phyloP scores from a whole-genome alignment of 176 grass and related monocot genomes.

The Cenchrus purpureus region DNA sequence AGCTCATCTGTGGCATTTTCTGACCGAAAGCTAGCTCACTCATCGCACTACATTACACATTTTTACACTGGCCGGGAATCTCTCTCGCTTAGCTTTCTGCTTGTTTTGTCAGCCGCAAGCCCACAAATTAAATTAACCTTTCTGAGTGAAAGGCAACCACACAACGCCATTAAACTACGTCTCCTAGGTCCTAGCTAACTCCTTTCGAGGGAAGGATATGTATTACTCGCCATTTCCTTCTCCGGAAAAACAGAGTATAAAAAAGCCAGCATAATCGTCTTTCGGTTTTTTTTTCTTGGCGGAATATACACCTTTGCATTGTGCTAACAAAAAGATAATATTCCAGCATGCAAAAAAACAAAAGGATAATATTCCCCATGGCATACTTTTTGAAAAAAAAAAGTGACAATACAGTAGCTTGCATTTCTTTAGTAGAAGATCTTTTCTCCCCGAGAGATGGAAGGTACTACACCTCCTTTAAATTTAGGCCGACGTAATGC shows the following conservation, averaged over 20 bases:
- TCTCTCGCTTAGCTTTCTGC: background rate
- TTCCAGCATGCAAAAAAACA: no score
- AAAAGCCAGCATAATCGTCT: background rate
- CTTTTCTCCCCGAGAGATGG: background rate
- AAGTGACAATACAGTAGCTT: background rate
- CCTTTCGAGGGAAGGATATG: no score
- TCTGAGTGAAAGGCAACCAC: background rate
- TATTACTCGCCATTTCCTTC: background rate
- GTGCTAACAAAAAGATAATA: background rate
- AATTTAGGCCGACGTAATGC: background rate
- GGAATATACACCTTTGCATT: background rate
- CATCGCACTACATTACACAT: background rate
- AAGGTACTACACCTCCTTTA: background rate
- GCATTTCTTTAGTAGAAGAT: background rate
- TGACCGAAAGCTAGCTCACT: constrained; percentile 33
- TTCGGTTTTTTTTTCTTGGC: background rate
- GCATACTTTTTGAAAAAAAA: no score
- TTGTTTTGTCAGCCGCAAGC: background rate
- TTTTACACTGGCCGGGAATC: background rate
- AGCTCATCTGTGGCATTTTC: constrained; percentile 51
- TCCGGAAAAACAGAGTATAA: background rate
- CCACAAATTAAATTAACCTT: background rate
- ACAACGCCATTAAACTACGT: background rate
- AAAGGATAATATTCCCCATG: background rate
- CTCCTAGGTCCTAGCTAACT: background rate